These are phyloP conservation scores for Withania somnifera DNA, from an alignment of 305 asterid species.

Conservation along the genomic window DNA sequence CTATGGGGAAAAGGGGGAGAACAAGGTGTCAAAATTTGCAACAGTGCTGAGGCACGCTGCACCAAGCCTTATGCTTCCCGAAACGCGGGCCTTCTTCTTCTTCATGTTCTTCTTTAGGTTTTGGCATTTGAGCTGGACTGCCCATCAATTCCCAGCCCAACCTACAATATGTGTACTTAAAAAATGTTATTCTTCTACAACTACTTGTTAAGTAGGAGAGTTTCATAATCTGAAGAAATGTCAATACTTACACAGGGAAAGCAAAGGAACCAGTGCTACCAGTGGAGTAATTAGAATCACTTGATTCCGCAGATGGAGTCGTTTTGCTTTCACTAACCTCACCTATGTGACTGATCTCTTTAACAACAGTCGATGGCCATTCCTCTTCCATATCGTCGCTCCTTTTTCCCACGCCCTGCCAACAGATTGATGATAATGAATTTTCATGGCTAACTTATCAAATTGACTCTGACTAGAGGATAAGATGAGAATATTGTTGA, in stretches of 20 bases:
- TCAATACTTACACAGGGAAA: conserved; percentile 14
- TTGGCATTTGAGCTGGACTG: conserved; percentile 85
- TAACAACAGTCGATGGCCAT: conserved; percentile 17
- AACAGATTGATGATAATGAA: too few relatives aligned
- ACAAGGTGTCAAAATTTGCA: conserved; percentile 38
- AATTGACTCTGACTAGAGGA: not conserved
- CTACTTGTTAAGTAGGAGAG: not conserved
- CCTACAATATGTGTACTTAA: conserved; percentile 46
- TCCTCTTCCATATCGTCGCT: conserved; percentile 6
- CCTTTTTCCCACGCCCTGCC: conserved; percentile 25
- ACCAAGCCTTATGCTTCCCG: conserved; percentile 16
- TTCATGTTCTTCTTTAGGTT: conserved; percentile 8
- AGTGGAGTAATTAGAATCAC: conserved; percentile 27
- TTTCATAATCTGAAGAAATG: not conserved
- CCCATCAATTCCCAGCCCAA: conserved; percentile 69
- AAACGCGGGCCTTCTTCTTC: not conserved
- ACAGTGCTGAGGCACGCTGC: conserved; percentile 31
- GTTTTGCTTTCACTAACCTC: conserved; percentile 22
- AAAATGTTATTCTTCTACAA: not conserved
- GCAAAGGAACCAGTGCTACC: conserved; percentile 23
- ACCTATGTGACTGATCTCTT: conserved; percentile 20
- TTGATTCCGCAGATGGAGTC: conserved; percentile 23
- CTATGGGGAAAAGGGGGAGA: not conserved
- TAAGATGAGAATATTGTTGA: not conserved
- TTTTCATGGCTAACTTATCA: too few relatives aligned